Base-by-base conservation (phyloP, 192 early-diverging fungal genomes). In the Backusella westeae region DNA sequence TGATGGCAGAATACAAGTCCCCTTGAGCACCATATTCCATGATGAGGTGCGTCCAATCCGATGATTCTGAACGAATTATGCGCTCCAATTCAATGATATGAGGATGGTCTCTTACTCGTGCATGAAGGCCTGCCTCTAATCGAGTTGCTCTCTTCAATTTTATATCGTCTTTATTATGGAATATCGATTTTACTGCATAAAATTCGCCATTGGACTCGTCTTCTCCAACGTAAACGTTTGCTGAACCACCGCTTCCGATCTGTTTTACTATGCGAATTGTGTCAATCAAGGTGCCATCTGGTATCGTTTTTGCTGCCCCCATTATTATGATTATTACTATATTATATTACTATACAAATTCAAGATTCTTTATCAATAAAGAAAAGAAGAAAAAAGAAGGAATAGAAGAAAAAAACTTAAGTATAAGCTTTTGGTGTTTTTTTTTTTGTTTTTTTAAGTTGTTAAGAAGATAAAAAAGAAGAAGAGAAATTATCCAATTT, bases 1-100 rank as follows among this genome's bases (percentile, higher is more conserved):
- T 95, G 75, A 99, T 98, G 66, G 92, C 92, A 68, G 95, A 94
- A 80, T 98, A 99, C 39, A 99, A 85, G 86, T 99, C 98, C 44
- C 98, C 98, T 67, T 96, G 96, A 14, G 85, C 84, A 15, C 95
- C 93, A 77, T 89, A 90, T 84, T 94, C 93, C 69, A 94, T 86
- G 32, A 93, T 87, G 38, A 93, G 80, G 41, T 93, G 87, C 15
- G 72, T 79, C 63, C 59, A 69, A 39, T 91, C 74, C 73, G 84
- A 89, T 67, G 91, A 91, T 67, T 82, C 71, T 1, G 88, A 86
- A 46, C 93, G 92, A 75, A 94, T 84, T 41, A 91, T 81, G 38
- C 84, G 84, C 75, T 91, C 86, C 72, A 94, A 74, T 29, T 85
- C 87, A 38, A 89, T 86, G 35, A 94, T 90, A 73, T 93, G 88